These are phyloP conservation scores for Scolecobasidium constrictum DNA, from an alignment of 2,329 filamentous ascomycete genomes.

Conservation along the genomic window DNA sequence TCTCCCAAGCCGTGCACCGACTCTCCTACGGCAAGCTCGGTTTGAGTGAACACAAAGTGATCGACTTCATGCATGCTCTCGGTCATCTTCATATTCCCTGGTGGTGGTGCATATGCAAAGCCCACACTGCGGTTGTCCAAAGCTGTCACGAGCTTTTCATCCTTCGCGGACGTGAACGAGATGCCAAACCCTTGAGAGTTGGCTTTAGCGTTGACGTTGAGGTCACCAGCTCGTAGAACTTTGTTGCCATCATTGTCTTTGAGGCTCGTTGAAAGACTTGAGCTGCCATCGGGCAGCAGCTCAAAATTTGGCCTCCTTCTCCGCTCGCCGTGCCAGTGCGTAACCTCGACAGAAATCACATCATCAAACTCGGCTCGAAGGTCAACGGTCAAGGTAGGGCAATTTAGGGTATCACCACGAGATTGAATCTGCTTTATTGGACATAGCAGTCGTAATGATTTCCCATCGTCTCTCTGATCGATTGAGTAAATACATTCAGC, in stretches of 20 bases:
- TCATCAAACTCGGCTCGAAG: conserved; percentile 47
- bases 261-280: conserved; percentile 16
- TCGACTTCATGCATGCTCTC: conserved; percentile 36
- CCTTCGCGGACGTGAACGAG: conserved; percentile 41
- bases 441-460: conserved; percentile 44
- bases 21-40: conserved; percentile 43
- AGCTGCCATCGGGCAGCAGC: conserved; percentile 43
- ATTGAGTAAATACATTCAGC: conserved; percentile 53
- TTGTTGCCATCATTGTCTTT: conserved; percentile 12
- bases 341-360: conserved; percentile 48
- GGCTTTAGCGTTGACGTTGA: conserved; percentile 42
- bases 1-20: conserved; percentile 66
- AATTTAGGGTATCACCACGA: conserved; percentile 46
- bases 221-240: conserved; percentile 37
- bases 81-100: conserved; percentile 41
- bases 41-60: conserved; percentile 36
- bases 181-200: conserved; percentile 44
- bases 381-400: conserved; percentile 44
- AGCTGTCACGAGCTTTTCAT: conserved; percentile 42
- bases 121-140: conserved; percentile 46
- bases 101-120: conserved; percentile 44
- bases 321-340: conserved; percentile 45
- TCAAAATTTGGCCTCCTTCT: conserved; percentile 47
- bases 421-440: conserved; percentile 44
- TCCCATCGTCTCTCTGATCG: conserved; percentile 32